Conservation (phyloP, 192 early-diverging fungal species). For the Backusella psychrophila region DNA sequence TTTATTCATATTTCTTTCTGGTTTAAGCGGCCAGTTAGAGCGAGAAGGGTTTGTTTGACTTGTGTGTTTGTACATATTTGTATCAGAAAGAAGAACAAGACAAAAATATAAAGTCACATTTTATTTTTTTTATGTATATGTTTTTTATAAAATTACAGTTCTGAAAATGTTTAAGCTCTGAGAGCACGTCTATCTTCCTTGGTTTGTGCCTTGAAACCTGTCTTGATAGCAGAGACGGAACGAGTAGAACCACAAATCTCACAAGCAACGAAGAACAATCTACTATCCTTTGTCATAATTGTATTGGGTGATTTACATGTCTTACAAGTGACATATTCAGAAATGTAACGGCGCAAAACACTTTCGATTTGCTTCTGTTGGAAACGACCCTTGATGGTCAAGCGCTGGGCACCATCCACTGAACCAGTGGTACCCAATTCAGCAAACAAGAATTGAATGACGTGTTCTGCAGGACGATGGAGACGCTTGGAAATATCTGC, state of each 20-base stretch:
- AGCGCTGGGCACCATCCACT: conserved; percentile 84
- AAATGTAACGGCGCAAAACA: conserved; percentile 95
- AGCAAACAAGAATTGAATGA: conserved; percentile 97
- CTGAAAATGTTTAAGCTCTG: conserved; percentile 17
- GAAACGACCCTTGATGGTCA: conserved; percentile 98
- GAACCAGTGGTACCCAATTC: conserved; percentile 99
- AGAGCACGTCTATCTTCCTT: conserved; percentile 44
- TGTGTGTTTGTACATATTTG: not conserved
- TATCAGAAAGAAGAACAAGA: not conserved
- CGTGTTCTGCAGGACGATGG: conserved; percentile 93
- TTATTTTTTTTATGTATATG: conserved; percentile 2
- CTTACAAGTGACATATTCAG: conserved; percentile 99
- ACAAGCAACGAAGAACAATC: conserved; percentile 96
- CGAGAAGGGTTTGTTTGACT: not conserved
- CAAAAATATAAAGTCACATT: not conserved
- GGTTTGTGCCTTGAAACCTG: conserved; percentile 92
- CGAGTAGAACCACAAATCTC: conserved; percentile 93
- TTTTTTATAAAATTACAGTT: conserved; percentile 3
- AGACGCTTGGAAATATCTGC: conserved; percentile 93
- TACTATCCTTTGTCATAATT: conserved; percentile 91
- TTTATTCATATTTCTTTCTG: not conserved
- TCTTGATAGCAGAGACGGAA: conserved; percentile 95
- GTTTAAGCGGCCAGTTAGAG: not conserved
- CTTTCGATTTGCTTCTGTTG: conserved; percentile 99
- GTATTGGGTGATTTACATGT: conserved; percentile 97